Base-by-base conservation (phyloP, 345 rosid genomes). In the Aegle marmelos region DNA sequence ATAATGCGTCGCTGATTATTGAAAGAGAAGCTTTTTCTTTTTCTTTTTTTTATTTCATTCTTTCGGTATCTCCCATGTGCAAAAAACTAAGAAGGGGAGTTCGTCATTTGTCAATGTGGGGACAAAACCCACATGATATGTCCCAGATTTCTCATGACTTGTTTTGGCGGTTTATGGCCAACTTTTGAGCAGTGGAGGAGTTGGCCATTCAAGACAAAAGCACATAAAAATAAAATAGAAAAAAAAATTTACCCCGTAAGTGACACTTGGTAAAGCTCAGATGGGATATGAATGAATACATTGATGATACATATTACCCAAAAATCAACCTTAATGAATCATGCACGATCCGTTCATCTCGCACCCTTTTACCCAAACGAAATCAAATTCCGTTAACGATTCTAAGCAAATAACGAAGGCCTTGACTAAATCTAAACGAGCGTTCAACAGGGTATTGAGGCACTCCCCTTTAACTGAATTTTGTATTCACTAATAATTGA, bases 51-150 rank as follows among this genome's bases (percentile, higher is more conserved):
- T n/a, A n/a, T n/a, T n/a, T n/a, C n/a, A n/a, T n/a, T n/a, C n/a
- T n/a, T n/a, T n/a, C n/a, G n/a, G 54, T 4, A 5, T 30, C 39
- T 9, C 50, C 9, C 64, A 80, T 76, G 74, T 66, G 73, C 73
- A 9, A n/a, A 56, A 72, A 64, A 31, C 4, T 2, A 19, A 17
- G 21, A 21, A 7, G 16, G 10, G 17, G 13, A 21, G 36, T 73
- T 11, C 7, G 37, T 53, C 22, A 53, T 0, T 50, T 58, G 58
- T 41, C 68, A 54, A 69, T 41, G 81, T 78, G 73, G 76, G 85
- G 82, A 71, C 86, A 75, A 50, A 54, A 67, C 57, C 77, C 80
- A 78, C 85, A 76, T 79, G 80, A 50, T 24, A 4, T 65, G 75
- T 62, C 53, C 48, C 82, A 75, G 24, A 77, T 61, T 81, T 48